Evolutionary conservation across 257 asterid genomes (phyloP).

Genomic region (Scutellaria barbata): DNA sequence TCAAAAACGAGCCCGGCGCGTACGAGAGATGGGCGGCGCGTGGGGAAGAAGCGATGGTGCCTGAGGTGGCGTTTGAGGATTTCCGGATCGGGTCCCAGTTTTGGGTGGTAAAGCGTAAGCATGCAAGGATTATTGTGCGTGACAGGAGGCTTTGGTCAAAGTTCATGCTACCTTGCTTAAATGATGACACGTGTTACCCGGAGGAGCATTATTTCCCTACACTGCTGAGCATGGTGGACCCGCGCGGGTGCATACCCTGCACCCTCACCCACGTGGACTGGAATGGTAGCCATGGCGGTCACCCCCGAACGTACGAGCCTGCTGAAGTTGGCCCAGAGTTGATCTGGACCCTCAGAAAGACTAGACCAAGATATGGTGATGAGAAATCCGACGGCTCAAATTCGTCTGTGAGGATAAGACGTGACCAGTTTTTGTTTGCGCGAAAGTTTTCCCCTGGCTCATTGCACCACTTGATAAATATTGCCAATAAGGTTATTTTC

Average conservation of each 20-base stretch:
- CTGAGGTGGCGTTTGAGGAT: slow-evolving; percentile 60
- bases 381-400: slow-evolving; percentile 46
- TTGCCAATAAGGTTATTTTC: slow-evolving; percentile 56
- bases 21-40: slow-evolving; percentile 80
- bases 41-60: slow-evolving; percentile 67
- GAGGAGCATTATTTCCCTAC: slow-evolving; percentile 91
- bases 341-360: slow-evolving; percentile 39
- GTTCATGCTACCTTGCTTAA: slow-evolving; percentile 63
- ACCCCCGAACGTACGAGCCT: slow-evolving; percentile 58
- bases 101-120: slow-evolving; percentile 61
- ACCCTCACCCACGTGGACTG: slow-evolving; percentile 85
- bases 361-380: slow-evolving; percentile 61
- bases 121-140: slow-evolving; percentile 59
- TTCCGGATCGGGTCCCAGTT: slow-evolving; percentile 92
- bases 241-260: slow-evolving; percentile 63
- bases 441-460: slow-evolving; percentile 62
- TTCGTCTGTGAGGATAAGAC: slow-evolving; percentile 39
- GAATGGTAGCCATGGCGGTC: slow-evolving; percentile 58
- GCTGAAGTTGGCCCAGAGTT: slow-evolving; percentile 58
- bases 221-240: slow-evolving; percentile 70
- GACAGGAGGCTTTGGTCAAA: slow-evolving; percentile 71
- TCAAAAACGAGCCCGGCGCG: slow-evolving; percentile 66
- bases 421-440: slow-evolving; percentile 71
- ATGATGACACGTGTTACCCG: slow-evolving; percentile 66
- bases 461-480: slow-evolving; percentile 43